phyloP scores from a whole-genome alignment of 371 early-diverging fungal genomes.

The Syncephalastrum racemosum region DNA sequence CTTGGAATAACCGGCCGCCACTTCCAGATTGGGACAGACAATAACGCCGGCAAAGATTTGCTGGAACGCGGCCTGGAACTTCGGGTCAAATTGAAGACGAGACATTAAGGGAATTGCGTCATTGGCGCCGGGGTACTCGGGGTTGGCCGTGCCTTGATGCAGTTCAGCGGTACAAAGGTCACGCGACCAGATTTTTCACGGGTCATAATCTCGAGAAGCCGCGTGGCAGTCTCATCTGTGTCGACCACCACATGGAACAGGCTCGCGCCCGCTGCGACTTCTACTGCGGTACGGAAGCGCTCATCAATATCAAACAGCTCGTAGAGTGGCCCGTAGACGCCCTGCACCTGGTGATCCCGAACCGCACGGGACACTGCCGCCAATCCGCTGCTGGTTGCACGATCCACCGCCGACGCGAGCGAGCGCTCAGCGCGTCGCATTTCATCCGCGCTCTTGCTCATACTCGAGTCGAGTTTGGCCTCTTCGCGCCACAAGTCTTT shows the following conservation, averaged over 20 bases:
- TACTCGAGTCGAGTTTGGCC: conserved; percentile 67
- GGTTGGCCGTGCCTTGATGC: conserved; percentile 59
- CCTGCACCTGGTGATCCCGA: conserved; percentile 59
- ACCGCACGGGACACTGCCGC: conserved; percentile 71
- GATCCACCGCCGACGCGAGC: conserved; percentile 76
- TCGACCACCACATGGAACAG: conserved; percentile 98
- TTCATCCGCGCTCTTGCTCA: conserved; percentile 73
- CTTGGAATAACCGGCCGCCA: conserved; percentile 78
- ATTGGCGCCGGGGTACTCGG: conserved; percentile 68
- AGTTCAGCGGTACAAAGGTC: conserved; percentile 97
- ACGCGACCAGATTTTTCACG: conserved; percentile 81
- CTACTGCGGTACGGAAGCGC: conserved; percentile 84
- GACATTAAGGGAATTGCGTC: conserved; percentile 86
- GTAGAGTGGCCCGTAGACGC: conserved; percentile 92
- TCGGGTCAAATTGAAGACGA: conserved; percentile 69
- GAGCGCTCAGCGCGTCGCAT: conserved; percentile 72
- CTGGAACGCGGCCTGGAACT: conserved; percentile 70
- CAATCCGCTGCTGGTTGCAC: conserved; percentile 75
- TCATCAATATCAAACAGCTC: conserved; percentile 90
- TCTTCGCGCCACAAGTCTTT: conserved; percentile 94
- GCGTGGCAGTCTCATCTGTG: conserved; percentile 86
- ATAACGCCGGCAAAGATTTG: conserved; percentile 90
- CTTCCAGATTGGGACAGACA: conserved; percentile 86
- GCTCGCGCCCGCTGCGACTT: conserved; percentile 86
- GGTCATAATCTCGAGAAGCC: conserved; percentile 74